Conservation (phyloP, 768 basidiomycete species). For the Mycena epipterygia region DNA sequence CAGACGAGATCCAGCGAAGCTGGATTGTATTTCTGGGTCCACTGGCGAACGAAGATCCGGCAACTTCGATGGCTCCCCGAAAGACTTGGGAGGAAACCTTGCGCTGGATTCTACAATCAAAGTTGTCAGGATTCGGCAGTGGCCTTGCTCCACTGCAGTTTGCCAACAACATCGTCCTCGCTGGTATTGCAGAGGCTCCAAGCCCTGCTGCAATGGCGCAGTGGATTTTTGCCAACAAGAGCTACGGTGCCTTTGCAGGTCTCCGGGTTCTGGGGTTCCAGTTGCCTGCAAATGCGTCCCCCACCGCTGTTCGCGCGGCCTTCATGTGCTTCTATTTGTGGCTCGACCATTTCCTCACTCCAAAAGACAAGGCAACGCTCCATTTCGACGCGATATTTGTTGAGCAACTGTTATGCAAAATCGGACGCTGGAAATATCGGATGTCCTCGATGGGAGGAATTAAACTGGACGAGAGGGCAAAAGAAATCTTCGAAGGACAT, state of each 20-base stretch:
- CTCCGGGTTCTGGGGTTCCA: conserved; percentile 24
- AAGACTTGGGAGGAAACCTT: conserved; percentile 7
- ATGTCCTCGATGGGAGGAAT: neutral
- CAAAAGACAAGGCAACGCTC: conserved; percentile 14
- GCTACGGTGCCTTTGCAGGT: conserved; percentile 28
- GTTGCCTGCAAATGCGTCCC: neutral
- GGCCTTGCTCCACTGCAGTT: conserved; percentile 35
- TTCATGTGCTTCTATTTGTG: conserved; percentile 5
- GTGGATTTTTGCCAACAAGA: conserved; percentile 29
- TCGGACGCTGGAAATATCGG: conserved; percentile 21
- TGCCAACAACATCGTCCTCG: conserved; percentile 31
- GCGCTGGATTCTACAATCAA: conserved; percentile 11
- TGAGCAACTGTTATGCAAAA: conserved; percentile 36
- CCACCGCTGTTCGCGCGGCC: neutral
- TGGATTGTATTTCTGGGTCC: conserved; percentile 7
- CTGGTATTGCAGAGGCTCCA: conserved; percentile 15
- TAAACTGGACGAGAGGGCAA: neutral
- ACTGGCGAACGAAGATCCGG: conserved; percentile 24
- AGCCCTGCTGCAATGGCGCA: conserved; percentile 12
- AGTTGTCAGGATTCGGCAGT: conserved; percentile 8
- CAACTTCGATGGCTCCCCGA: neutral
- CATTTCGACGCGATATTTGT: conserved; percentile 28
- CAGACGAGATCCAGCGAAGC: neutral
- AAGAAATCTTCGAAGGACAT: neutral
- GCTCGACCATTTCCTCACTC: conserved; percentile 7